These are phyloP conservation scores for Dovyalis caffra DNA, from an alignment of 345 rosid genomes.

Conservation along the genomic window DNA sequence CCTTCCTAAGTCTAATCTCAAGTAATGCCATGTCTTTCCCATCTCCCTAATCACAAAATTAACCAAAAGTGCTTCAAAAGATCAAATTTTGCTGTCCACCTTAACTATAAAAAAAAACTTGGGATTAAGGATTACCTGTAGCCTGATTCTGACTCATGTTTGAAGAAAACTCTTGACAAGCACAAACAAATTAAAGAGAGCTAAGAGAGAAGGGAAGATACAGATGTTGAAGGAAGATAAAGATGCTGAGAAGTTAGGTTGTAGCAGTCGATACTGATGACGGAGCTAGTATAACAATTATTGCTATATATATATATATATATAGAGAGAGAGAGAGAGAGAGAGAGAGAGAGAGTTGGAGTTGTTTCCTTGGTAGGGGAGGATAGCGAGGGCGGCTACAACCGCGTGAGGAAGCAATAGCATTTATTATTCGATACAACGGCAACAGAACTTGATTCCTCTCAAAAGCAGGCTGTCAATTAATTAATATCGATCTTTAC, in stretches of 20 bases:
- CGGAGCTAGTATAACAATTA: background rate
- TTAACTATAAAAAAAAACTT: background rate
- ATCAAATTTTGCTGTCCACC: background rate
- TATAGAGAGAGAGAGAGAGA: no score
- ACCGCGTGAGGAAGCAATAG: no score
- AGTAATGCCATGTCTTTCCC: background rate
- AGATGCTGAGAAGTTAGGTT: background rate
- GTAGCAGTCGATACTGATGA: background rate
- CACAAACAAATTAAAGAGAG: background rate
- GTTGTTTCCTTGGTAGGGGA: background rate
- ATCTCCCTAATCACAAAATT: background rate
- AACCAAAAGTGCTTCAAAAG: background rate
- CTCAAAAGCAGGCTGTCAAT: no score
- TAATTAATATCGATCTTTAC: no score
- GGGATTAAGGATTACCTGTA: background rate
- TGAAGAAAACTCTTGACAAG: background rate
- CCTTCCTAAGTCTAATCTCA: background rate
- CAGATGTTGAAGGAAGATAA: background rate
- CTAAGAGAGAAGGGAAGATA: background rate
- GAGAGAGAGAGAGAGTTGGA: background rate
- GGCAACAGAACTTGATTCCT: no score
- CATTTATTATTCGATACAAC: no score
- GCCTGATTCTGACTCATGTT: constrained; percentile 16
- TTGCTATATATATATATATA: background rate
- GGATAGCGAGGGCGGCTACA: no score